These are phyloP conservation scores for Rhododendron griersonianum DNA, from an alignment of 148 eudicot species.

Conservation along the genomic window DNA sequence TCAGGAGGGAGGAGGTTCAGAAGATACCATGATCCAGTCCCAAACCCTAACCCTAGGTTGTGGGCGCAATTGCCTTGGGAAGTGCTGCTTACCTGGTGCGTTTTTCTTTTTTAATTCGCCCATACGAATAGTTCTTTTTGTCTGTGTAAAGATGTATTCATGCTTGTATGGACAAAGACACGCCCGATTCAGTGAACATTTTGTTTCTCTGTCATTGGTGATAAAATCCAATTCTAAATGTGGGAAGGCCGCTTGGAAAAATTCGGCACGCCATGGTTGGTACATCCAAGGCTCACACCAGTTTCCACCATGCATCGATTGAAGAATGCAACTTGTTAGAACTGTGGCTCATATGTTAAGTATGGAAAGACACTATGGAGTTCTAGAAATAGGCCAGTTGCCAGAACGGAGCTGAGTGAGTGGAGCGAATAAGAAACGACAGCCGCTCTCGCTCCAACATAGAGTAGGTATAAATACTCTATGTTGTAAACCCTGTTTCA, in stretches of 20 bases:
- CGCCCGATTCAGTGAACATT: background rate
- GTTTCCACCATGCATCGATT: background rate
- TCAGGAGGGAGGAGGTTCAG: conserved; percentile 12
- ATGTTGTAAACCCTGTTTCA: too few species aligned
- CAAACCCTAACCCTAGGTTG: conserved; percentile 32
- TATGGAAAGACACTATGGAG: too few species aligned
- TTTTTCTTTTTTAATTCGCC: background rate
- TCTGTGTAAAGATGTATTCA: background rate
- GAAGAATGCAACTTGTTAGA: background rate
- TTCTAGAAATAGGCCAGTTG: background rate
- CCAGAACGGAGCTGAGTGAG: too few species aligned
- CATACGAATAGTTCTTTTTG: background rate
- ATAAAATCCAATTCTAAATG: background rate
- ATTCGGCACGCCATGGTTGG: background rate
- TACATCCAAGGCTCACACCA: background rate
- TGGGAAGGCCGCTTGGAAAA: background rate
- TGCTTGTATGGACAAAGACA: background rate
- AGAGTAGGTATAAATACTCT: too few species aligned
- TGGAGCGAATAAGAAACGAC: too few species aligned
- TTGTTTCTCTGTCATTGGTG: background rate
- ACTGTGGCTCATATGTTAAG: too few species aligned
- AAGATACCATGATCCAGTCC: conserved; percentile 24
- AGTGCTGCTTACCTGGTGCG: conserved; percentile 47
- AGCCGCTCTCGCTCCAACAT: too few species aligned
- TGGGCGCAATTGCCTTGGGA: conserved; percentile 56